These are phyloP conservation scores for Ophiostoma sp. DNA, from an alignment of 2,329 filamentous ascomycete genomes.

Conservation along the genomic window DNA sequence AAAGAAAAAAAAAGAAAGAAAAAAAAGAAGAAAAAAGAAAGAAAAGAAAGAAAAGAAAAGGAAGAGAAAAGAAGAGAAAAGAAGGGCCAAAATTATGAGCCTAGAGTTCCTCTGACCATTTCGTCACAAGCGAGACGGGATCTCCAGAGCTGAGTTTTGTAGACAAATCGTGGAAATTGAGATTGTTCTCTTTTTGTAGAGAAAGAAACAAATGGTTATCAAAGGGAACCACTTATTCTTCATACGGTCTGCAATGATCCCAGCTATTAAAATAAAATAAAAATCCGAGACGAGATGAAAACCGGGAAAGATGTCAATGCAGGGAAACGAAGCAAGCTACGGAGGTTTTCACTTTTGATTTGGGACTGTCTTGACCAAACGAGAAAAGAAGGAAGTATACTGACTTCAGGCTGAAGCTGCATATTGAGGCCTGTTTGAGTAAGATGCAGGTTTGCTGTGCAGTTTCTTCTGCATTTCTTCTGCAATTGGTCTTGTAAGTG, in stretches of 20 bases:
- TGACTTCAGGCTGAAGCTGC: neutral
- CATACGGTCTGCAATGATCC: neutral
- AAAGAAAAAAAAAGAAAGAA: neutral
- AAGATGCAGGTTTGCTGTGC: neutral
- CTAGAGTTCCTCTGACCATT: neutral
- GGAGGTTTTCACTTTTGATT: neutral
- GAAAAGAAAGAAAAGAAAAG: neutral
- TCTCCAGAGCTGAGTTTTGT: neutral
- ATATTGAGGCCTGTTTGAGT: neutral
- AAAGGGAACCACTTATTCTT: neutral
- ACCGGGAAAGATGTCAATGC: neutral
- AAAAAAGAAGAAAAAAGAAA: neutral
- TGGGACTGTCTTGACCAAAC: neutral
- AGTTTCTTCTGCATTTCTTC: neutral
- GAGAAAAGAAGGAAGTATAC: neutral
- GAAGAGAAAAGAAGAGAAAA: neutral
- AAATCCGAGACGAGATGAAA: neutral
- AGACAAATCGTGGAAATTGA: neutral
- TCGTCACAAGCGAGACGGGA: neutral
- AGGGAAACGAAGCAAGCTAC: neutral
- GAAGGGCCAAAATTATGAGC: neutral
- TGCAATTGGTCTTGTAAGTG: neutral
- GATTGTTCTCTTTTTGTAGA: neutral
- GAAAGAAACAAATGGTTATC: neutral
- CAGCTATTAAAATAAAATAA: neutral